Evolutionary conservation across 257 asterid genomes (phyloP), one percentile per base, ranked within the genome.

Genomic region (Solanum gracilifrons): DNA sequence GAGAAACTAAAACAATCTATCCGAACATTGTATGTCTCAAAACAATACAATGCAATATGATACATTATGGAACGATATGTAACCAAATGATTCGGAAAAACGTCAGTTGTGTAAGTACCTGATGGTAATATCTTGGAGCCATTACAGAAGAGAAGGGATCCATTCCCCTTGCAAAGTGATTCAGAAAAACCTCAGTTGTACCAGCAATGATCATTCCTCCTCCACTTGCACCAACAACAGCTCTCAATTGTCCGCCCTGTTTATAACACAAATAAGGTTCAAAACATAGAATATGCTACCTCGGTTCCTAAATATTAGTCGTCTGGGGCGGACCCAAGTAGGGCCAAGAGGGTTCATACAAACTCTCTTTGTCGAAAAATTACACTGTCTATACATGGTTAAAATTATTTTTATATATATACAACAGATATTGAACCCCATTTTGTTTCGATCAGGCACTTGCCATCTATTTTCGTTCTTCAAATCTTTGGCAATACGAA

Each of bases 171-270:
- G 82, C 90, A 27, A 93, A 88, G 79, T 93, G 88, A 83, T 94
- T 95, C 88, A 94, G 37, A n/a, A 93, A 37, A 33, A 95, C 96
- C 91, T 94, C 91, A 1, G 91, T 87, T 33, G 91, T 90, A 3
- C 87, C 94, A 13, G 94, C 93, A 35, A 92, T 92, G 46, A 94
- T 95, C 83, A 58, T 31, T 41, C 89, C 79, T 48, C 97, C 98
- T 76, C 98, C 98, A 83, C 94, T 93, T 73, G 95, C 98, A 16
- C 98, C 98, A 9, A 92, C 75, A 16, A 93, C 98, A 5, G 92
- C 97, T 89, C 90, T 90, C 68, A 95, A 31, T 31, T 87, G 71
- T 35, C 91, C 93, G 64, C 43, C 92, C 97, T 93, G 76, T 87
- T 68, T 35, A 21, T 80, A 80, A 18, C 20, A 46, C 85, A 80